Evolutionary conservation across 768 basidiomycete genomes (phyloP).

Genomic region (Rhizopogon sp.): DNA sequence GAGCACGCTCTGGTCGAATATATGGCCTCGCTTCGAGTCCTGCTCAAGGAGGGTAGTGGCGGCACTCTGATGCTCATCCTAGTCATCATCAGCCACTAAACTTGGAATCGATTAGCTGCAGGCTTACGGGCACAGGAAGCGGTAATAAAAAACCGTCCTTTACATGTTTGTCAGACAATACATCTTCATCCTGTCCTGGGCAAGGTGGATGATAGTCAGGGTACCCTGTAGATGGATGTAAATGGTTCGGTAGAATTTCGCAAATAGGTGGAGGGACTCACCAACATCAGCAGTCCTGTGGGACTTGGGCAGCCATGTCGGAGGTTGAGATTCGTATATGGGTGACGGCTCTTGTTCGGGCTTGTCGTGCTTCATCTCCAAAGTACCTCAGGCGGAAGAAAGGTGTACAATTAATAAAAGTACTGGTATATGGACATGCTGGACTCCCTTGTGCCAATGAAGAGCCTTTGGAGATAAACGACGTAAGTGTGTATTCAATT

Average conservation of each 20-base stretch:
- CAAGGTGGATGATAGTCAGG: slow-evolving; percentile 73
- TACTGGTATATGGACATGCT: neutral
- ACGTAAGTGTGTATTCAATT: too few relatives aligned
- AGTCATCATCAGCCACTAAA: neutral
- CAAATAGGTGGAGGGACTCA: slow-evolving; percentile 19
- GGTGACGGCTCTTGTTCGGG: slow-evolving; percentile 31
- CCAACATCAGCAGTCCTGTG: slow-evolving; percentile 71
- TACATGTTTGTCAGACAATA: slow-evolving; percentile 58
- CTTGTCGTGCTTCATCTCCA: slow-evolving; percentile 10
- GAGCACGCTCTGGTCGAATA: slow-evolving; percentile 49
- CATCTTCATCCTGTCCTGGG: slow-evolving; percentile 71
- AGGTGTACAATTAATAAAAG: neutral
- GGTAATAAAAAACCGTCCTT: slow-evolving; percentile 58
- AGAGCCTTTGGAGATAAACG: too few relatives aligned
- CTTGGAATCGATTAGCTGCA: neutral
- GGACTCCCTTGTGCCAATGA: neutral
- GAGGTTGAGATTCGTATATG: slow-evolving; percentile 64
- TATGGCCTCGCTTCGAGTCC: slow-evolving; percentile 31
- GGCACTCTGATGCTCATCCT: slow-evolving; percentile 19
- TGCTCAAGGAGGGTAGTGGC: slow-evolving; percentile 12
- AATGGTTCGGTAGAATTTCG: neutral
- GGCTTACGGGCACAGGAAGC: slow-evolving; percentile 54
- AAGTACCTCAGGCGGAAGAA: neutral
- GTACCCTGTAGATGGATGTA: slow-evolving; percentile 45
- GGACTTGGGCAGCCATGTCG: slow-evolving; percentile 65